phyloP scores from a whole-genome alignment of 805 yeast species.

The Torulaspora franciscae region DNA sequence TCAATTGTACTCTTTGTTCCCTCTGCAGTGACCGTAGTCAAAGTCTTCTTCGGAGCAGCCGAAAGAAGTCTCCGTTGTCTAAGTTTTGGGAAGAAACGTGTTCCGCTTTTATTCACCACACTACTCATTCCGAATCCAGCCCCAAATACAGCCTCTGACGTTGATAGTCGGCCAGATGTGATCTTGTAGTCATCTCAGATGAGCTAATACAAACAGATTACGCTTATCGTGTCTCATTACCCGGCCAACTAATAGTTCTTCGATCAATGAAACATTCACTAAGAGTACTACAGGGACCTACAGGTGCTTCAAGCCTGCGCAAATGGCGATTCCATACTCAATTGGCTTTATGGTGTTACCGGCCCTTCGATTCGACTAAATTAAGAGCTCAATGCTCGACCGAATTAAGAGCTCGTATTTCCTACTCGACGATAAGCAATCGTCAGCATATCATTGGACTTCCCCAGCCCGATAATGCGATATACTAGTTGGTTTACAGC shows the following conservation, averaged over 20 bases:
- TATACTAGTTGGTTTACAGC: no score
- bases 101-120: constrained; percentile 46
- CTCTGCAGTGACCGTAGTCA: constrained; percentile 18
- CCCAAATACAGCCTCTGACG: background rate
- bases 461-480: no score
- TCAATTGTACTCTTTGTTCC: constrained; percentile 7
- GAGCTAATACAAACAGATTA: background rate
- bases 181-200: background rate
- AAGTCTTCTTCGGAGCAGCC: constrained; percentile 28
- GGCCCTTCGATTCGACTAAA: no score
- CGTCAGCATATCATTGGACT: no score
- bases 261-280: no score
- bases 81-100: constrained; percentile 62
- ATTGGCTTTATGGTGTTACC: no score
- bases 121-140: constrained; percentile 31
- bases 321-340: no score
- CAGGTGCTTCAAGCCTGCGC: no score
- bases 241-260: background rate
- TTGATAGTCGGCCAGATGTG: background rate
- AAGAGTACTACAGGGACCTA: no score
- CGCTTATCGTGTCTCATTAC: background rate
- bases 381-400: no score
- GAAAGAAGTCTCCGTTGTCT: constrained; percentile 40
- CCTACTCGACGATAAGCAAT: no score
- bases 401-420: no score